Percentiles rank a stretch among this genome's conserved stretches.
phyloP scores from a whole-genome alignment of 306 rosid species.

The Ceratonia siliqua region DNA sequence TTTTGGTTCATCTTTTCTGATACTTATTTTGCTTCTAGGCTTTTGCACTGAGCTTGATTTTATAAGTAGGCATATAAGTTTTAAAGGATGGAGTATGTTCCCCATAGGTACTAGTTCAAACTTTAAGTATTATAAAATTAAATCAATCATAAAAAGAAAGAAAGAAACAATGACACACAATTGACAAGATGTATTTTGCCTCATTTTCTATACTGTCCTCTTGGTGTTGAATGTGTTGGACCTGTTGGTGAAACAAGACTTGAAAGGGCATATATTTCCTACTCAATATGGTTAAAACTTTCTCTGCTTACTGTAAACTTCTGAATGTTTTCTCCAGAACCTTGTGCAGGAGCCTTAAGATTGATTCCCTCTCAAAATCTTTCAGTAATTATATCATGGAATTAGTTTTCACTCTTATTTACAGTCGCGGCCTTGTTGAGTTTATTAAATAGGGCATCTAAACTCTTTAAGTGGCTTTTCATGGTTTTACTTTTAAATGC shows the following conservation, averaged over 20 bases:
- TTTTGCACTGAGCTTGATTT: not conserved
- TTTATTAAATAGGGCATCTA: not conserved
- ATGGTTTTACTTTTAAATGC: too few species aligned
- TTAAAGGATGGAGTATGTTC: constrained; percentile 11
- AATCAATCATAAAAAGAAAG: not conserved
- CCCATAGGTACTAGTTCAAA: not conserved
- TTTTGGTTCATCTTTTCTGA: not conserved
- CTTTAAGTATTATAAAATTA: not conserved
- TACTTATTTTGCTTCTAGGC: not conserved
- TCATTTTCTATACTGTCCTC: not conserved
- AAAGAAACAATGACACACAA: not conserved
- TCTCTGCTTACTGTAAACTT: not conserved
- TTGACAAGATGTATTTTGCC: not conserved
- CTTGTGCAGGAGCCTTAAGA: not conserved
- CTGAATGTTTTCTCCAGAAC: not conserved
- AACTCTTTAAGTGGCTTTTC: constrained; percentile 18
- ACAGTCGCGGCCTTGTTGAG: constrained; percentile 6
- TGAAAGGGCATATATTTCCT: constrained; percentile 1
- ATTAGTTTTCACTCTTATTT: constrained; percentile 8
- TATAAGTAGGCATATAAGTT: constrained; percentile 7
- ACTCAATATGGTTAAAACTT: not conserved
- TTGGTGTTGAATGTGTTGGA: constrained; percentile 6
- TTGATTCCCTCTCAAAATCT: constrained; percentile 8
- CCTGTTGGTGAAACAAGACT: not conserved
- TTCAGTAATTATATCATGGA: not conserved